Evolutionary conservation across 768 basidiomycete genomes (phyloP).

Genomic region (Suillus luteus): DNA sequence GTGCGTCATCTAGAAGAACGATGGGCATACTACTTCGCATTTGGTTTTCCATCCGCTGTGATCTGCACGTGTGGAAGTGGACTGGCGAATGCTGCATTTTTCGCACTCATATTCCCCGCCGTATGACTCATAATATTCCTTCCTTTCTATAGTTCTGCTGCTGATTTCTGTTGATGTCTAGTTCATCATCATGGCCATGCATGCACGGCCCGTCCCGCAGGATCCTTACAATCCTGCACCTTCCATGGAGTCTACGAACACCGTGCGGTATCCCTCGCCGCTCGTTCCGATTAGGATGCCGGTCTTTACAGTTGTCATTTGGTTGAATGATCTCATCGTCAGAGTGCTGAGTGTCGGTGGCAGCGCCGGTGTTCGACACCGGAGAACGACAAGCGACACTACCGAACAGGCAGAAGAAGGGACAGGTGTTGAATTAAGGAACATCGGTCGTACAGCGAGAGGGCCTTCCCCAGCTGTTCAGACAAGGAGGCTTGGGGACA

Average conservation of each 20-base stretch:
- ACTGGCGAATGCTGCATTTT: constrained; percentile 79
- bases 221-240: constrained; percentile 72
- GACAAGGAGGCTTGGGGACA: constrained; percentile 17
- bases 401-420: constrained; percentile 68
- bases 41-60: constrained; percentile 75
- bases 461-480: neutral
- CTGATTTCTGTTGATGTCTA: constrained; percentile 32
- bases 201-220: constrained; percentile 69
- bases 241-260: constrained; percentile 37
- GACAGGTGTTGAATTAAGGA: constrained; percentile 34
- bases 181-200: constrained; percentile 86
- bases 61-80: constrained; percentile 74
- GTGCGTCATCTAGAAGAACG: constrained; percentile 81
- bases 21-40: constrained; percentile 88
- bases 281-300: constrained; percentile 80
- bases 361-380: constrained; percentile 24
- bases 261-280: constrained; percentile 68
- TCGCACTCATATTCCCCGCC: constrained; percentile 79
- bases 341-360: constrained; percentile 59
- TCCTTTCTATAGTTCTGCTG: constrained; percentile 3
- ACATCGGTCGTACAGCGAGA: constrained; percentile 9
- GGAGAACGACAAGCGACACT: constrained; percentile 45
- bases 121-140: constrained; percentile 44
- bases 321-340: constrained; percentile 73
- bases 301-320: constrained; percentile 72